Evolutionary conservation across 2,329 filamentous ascomycete genomes (phyloP).

Genomic region (Penicillium sp.): DNA sequence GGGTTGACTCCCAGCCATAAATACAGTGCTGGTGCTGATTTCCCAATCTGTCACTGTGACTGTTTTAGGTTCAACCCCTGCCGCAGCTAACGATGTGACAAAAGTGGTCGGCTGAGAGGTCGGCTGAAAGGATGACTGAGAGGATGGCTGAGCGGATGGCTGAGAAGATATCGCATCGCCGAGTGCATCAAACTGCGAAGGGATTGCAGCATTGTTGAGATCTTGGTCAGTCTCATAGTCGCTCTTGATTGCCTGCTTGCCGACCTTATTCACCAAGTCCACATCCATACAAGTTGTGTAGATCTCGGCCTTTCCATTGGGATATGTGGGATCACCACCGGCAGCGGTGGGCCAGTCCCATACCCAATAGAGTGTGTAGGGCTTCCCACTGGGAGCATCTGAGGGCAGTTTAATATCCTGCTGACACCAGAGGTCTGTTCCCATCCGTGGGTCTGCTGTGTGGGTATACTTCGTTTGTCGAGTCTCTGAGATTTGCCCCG

Average conservation of each 20-base stretch:
- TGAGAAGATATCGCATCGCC: background rate
- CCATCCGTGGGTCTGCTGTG: slow-evolving; percentile 51
- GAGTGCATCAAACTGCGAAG: slow-evolving; percentile 38
- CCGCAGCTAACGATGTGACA: slow-evolving; percentile 5
- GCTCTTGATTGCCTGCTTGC: slow-evolving; percentile 10
- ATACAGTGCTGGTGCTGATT: slow-evolving; percentile 23
- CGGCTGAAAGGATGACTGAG: background rate
- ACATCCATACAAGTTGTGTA: slow-evolving; percentile 53
- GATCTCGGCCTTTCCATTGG: slow-evolving; percentile 46
- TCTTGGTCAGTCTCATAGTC: slow-evolving; percentile 36
- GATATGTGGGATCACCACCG: slow-evolving; percentile 33
- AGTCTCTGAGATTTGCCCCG: slow-evolving; percentile 54
- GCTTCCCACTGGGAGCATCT: slow-evolving; percentile 59
- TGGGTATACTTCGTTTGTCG: slow-evolving; percentile 59
- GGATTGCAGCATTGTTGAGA: slow-evolving; percentile 40
- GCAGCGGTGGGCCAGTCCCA: slow-evolving; percentile 82
- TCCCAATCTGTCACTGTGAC: slow-evolving; percentile 28
- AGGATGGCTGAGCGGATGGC: background rate
- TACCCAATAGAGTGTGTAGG: slow-evolving; percentile 88
- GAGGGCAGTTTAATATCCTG: slow-evolving; percentile 72
- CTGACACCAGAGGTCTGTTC: slow-evolving; percentile 72
- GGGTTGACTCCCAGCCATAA: slow-evolving; percentile 9
- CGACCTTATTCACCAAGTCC: slow-evolving; percentile 34
- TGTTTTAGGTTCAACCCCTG: slow-evolving; percentile 3
- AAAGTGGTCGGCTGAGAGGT: background rate